Conservation (phyloP, 257 asterid species). For the Solanum neorickii region DNA sequence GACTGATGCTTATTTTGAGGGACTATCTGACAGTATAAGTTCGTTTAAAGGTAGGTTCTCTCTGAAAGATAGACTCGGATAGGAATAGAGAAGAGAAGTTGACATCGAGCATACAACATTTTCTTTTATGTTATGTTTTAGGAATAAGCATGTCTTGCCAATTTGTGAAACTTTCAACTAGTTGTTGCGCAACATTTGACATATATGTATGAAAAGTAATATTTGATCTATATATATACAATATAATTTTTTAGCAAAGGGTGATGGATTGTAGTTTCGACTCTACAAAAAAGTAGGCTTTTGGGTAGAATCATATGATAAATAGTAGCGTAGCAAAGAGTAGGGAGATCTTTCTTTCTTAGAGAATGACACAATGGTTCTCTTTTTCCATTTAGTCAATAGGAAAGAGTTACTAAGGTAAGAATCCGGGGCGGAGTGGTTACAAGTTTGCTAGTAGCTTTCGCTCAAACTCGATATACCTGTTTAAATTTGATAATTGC, state of each 20-base stretch:
- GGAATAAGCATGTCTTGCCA: no score
- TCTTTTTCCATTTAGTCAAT: background rate
- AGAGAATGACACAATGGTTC: background rate
- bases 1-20: no score
- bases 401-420: background rate
- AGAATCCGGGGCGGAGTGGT: background rate
- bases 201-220: no score
- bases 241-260: background rate
- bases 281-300: no score
- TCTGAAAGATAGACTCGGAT: background rate
- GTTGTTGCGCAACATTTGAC: no score
- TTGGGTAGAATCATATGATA: background rate
- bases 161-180: no score
- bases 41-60: no score
- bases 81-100: background rate
- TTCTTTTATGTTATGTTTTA: no score
- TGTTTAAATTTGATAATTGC: background rate
- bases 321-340: background rate
- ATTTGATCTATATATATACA: no score
- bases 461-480: background rate
- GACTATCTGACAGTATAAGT: no score
- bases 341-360: background rate
- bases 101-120: background rate
- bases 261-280: no score
- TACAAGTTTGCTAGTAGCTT: background rate